A percentile compares a stretch with the other conserved stretches of the same genome.
These are phyloP conservation scores for Fraxinus anomala DNA, from an alignment of 257 asterid species.

Conservation along the genomic window DNA sequence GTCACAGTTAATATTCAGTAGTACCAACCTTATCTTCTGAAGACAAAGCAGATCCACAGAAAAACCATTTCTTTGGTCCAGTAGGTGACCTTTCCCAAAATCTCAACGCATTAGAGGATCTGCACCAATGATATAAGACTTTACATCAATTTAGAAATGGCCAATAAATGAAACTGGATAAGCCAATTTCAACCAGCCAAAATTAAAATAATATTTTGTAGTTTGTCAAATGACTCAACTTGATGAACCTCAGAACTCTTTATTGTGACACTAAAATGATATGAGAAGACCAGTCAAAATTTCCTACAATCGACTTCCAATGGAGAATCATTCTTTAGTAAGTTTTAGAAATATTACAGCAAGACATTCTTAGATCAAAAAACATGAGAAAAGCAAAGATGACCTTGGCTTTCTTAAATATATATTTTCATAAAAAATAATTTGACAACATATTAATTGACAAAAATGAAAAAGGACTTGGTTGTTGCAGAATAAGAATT, in stretches of 20 bases:
- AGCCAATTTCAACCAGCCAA: not conserved
- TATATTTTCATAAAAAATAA: not conserved
- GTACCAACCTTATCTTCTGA: conserved; percentile 71
- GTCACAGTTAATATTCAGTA: not conserved
- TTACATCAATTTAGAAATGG: not conserved
- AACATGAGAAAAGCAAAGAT: too few relatives aligned
- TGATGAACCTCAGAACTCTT: not conserved
- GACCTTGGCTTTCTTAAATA: not conserved
- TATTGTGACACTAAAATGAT: not conserved
- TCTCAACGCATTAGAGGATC: conserved; percentile 37
- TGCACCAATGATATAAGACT: conserved; percentile 32
- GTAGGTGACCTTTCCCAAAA: conserved; percentile 44
- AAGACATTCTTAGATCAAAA: too few relatives aligned
- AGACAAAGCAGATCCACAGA: conserved; percentile 90
- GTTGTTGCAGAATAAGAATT: not conserved
- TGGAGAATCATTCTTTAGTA: too few relatives aligned
- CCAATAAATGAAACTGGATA: not conserved
- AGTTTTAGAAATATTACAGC: too few relatives aligned
- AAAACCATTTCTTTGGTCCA: conserved; percentile 64
- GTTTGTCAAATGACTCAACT: not conserved
- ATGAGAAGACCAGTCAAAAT: too few relatives aligned
- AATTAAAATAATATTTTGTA: not conserved
- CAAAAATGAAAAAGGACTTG: not conserved
- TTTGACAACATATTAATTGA: too few relatives aligned
- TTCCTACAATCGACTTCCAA: too few relatives aligned